Conservation (phyloP, 2,329 filamentous ascomycete genomes). For the Plectosphaerella sp. region DNA sequence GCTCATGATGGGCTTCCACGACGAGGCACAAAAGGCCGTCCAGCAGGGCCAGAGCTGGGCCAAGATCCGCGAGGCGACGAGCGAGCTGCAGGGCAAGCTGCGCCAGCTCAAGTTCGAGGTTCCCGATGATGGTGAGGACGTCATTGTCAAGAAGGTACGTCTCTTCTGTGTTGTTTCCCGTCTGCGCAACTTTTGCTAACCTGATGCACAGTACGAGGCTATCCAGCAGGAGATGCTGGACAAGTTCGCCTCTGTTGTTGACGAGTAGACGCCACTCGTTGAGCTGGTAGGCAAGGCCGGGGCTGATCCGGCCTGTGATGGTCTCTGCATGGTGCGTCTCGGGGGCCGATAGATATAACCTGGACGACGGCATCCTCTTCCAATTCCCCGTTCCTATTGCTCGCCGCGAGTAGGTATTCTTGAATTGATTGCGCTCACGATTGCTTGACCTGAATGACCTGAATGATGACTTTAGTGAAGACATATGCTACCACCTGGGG, state of each 20-base stretch:
- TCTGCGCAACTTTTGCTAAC: slow-evolving; percentile 30
- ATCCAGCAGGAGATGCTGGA: slow-evolving; percentile 90
- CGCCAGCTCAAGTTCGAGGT: slow-evolving; percentile 96
- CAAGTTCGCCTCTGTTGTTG: slow-evolving; percentile 93
- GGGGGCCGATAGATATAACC: slow-evolving; percentile 8
- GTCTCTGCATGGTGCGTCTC: slow-evolving; percentile 4
- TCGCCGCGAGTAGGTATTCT: not conserved
- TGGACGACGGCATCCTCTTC: slow-evolving; percentile 1
- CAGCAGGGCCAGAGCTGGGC: slow-evolving; percentile 86
- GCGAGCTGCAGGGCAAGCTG: slow-evolving; percentile 78
- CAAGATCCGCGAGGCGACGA: slow-evolving; percentile 88
- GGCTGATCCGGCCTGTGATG: not conserved
- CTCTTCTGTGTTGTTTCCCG: not conserved
- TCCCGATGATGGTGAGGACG: slow-evolving; percentile 78
- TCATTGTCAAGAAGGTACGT: slow-evolving; percentile 75
- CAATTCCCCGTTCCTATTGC: not conserved
- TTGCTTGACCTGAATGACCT: too few species aligned
- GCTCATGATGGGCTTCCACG: slow-evolving; percentile 96
- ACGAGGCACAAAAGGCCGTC: slow-evolving; percentile 94
- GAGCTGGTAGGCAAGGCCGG: not conserved
- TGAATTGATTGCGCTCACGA: not conserved
- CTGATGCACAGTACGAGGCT: slow-evolving; percentile 69
- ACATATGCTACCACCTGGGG: too few species aligned
- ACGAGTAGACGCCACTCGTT: slow-evolving; percentile 62
- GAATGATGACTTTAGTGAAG: too few species aligned